A percentile compares a stretch with the other conserved stretches of the same genome.
Evolutionary conservation across 192 early-diverging fungal genomes (phyloP).

Genomic region (Coemansia reversa): DNA sequence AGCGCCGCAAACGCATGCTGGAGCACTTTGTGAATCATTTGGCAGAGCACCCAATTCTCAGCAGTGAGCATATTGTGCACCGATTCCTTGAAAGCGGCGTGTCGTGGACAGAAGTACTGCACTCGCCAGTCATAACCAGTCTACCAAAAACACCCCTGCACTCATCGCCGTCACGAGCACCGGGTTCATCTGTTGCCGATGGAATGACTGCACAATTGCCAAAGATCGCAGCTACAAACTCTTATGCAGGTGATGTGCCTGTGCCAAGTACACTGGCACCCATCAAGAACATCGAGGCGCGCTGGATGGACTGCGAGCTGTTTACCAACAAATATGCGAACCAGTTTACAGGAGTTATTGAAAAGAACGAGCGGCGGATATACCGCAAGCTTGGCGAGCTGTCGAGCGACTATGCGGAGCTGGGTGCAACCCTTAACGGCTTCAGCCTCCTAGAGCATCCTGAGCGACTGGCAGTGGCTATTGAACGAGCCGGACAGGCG

Average conservation of each 20-base stretch:
- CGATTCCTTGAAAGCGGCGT: conserved; percentile 82
- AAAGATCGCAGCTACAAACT: conserved; percentile 48
- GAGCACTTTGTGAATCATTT: conserved; percentile 93
- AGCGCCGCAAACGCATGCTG: conserved; percentile 87
- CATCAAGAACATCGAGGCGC: conserved; percentile 70
- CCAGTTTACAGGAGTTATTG: conserved; percentile 73
- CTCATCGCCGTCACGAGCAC: conserved; percentile 53
- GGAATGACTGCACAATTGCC: conserved; percentile 40
- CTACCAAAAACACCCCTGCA: conserved; percentile 71
- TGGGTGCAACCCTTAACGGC: conserved; percentile 91
- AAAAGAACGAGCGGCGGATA: conserved; percentile 73
- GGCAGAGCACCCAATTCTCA: conserved; percentile 82
- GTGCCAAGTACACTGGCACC: conserved; percentile 59
- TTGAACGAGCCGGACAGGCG: conserved; percentile 92
- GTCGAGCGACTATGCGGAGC: conserved; percentile 75
- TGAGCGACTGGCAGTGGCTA: conserved; percentile 68
- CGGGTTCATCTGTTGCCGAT: conserved; percentile 47
- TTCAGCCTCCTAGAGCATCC: conserved; percentile 86
- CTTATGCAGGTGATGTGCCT: conserved; percentile 47
- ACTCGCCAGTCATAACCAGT: conserved; percentile 66
- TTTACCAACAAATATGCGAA: conserved; percentile 86
- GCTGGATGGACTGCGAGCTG: conserved; percentile 87
- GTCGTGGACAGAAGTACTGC: conserved; percentile 72
- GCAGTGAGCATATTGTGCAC: conserved; percentile 88
- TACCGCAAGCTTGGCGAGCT: conserved; percentile 73